These are phyloP conservation scores for Nicotiana attenuata DNA, from an alignment of 257 asterid genomes.

Conservation along the genomic window DNA sequence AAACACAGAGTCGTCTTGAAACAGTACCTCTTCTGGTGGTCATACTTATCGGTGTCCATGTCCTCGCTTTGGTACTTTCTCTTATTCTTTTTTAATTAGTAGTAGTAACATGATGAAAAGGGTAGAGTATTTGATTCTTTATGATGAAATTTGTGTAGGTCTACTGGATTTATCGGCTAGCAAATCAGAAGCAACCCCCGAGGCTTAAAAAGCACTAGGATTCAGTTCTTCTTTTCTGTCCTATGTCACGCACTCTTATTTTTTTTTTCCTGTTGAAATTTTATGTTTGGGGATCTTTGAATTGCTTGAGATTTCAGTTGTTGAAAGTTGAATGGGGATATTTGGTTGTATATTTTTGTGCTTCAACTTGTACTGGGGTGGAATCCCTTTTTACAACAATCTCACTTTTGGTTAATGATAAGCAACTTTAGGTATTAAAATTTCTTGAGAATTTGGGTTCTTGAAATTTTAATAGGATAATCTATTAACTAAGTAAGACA, in stretches of 20 bases:
- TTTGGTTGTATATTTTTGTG: neutral
- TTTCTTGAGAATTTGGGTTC: neutral
- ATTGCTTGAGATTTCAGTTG: too few species aligned
- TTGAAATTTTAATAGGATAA: neutral
- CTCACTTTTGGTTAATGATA: neutral
- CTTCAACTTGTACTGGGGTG: neutral
- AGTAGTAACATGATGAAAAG: too few species aligned
- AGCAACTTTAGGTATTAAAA: neutral
- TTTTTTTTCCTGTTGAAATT: too few species aligned
- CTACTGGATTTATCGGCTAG: constrained; percentile 12
- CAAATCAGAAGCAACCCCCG: constrained; percentile 1
- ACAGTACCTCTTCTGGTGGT: constrained; percentile 22
- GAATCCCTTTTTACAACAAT: neutral
- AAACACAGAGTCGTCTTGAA: constrained; percentile 11
- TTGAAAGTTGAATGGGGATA: neutral
- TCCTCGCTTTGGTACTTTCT: constrained; percentile 12
- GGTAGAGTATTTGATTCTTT: neutral
- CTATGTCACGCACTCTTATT: too few species aligned
- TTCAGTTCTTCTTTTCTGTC: neutral
- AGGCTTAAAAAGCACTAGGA: constrained; percentile 8
- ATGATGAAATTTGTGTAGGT: constrained; percentile 1
- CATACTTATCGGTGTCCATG: constrained; percentile 20
- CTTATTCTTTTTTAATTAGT: neutral
- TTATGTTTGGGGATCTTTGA: neutral
- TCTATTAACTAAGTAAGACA: neutral